Evolutionary conservation across 805 yeast species (phyloP).

Genomic region (Limtongozyma cylindracea): DNA sequence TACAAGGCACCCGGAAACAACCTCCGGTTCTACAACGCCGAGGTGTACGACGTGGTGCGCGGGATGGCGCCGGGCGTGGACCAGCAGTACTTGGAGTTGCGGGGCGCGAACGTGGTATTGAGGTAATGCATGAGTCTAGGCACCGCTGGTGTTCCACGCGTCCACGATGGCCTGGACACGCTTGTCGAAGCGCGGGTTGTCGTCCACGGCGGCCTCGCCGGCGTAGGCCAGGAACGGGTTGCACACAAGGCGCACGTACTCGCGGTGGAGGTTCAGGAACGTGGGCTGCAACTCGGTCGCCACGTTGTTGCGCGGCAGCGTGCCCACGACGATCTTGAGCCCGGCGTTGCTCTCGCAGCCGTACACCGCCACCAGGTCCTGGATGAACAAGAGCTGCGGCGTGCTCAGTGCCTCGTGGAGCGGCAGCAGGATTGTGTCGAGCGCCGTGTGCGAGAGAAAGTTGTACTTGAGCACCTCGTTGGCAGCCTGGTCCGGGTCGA

Average conservation of each 20-base stretch:
- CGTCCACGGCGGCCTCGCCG: slow-evolving; percentile 4
- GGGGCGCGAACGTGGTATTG: slow-evolving; percentile 74
- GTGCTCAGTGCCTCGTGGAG: slow-evolving; percentile 12
- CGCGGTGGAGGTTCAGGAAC: slow-evolving; percentile 17
- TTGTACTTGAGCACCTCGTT: slow-evolving; percentile 32
- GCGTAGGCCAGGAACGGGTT: slow-evolving; percentile 28
- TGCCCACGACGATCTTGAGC: slow-evolving; percentile 40
- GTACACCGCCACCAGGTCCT: slow-evolving; percentile 40
- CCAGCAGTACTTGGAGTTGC: slow-evolving; percentile 68
- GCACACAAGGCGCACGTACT: slow-evolving; percentile 27
- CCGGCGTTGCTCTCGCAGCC: slow-evolving; percentile 51
- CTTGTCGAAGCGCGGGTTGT: slow-evolving; percentile 8
- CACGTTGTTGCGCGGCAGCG: too few species aligned
- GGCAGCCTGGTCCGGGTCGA: slow-evolving; percentile 3
- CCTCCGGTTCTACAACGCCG: slow-evolving; percentile 59
- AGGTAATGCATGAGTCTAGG: slow-evolving; percentile 8
- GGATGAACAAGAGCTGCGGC: slow-evolving; percentile 28
- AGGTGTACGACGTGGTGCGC: slow-evolving; percentile 54
- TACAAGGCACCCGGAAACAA: slow-evolving; percentile 58
- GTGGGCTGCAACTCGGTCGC: slow-evolving; percentile 3
- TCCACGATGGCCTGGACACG: slow-evolving; percentile 6
- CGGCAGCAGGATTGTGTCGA: slow-evolving; percentile 40
- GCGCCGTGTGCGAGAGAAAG: slow-evolving; percentile 51
- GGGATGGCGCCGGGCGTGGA: slow-evolving; percentile 78
- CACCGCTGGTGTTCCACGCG: slow-evolving; percentile 3